phyloP scores from a whole-genome alignment of 495 filamentous ascomycete genomes.

The Pyrenopolyporus hunteri region DNA sequence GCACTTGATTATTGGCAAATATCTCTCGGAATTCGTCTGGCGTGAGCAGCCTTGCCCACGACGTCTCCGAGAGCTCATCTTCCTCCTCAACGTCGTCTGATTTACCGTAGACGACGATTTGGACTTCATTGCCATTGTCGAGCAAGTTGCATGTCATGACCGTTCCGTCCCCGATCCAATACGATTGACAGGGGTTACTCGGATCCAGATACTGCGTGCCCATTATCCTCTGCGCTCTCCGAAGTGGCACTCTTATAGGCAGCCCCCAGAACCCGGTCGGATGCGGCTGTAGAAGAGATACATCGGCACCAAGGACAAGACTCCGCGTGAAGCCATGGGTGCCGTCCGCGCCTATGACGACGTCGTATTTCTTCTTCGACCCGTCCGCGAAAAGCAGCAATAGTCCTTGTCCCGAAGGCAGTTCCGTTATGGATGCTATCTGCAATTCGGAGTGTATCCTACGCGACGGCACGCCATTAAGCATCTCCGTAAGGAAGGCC shows the following conservation, averaged over 20 bases:
- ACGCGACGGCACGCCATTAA: conserved; percentile 28
- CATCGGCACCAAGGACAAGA: conserved; percentile 35
- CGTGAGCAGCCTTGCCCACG: conserved; percentile 40
- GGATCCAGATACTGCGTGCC: conserved; percentile 33
- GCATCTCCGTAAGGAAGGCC: conserved; percentile 32
- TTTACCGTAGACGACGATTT: conserved; percentile 28
- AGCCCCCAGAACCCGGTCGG: conserved; percentile 36
- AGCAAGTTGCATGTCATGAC: conserved; percentile 30
- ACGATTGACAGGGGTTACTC: conserved; percentile 17
- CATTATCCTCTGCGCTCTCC: conserved; percentile 33
- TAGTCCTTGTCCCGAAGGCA: conserved; percentile 20
- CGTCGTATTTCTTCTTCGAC: conserved; percentile 34
- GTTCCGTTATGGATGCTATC: conserved; percentile 33
- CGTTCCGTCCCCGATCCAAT: conserved; percentile 36
- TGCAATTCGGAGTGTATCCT: conserved; percentile 34
- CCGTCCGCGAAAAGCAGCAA: conserved; percentile 35
- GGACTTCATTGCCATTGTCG: conserved; percentile 31
- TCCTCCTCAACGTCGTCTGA: conserved; percentile 11
- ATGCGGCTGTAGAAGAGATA: conserved; percentile 15
- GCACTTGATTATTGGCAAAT: conserved; percentile 30
- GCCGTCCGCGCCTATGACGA: conserved; percentile 40
- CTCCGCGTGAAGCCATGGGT: conserved; percentile 29
- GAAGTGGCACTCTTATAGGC: conserved; percentile 34
- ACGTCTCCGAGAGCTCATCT: background rate
- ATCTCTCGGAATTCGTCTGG: conserved; percentile 39